phyloP scores from a whole-genome alignment of 2,329 filamentous ascomycete species.

The Monosporascus sp. region DNA sequence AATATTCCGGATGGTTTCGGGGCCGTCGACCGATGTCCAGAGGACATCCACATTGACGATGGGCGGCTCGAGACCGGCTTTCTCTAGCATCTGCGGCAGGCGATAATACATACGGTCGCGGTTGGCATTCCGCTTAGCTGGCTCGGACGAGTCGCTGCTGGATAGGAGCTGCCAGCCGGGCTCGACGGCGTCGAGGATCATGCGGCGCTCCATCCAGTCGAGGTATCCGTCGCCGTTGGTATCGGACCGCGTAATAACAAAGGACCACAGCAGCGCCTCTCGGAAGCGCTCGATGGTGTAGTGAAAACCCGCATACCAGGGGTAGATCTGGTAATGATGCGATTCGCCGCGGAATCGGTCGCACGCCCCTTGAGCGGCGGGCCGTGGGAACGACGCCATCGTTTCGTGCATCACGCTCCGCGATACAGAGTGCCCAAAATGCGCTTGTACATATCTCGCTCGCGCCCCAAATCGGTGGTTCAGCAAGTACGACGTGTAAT shows the following conservation, averaged over 20 bases:
- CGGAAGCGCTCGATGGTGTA: conserved; percentile 39
- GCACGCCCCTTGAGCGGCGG: conserved; percentile 32
- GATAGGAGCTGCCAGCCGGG: too few species aligned
- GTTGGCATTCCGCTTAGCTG: conserved; percentile 22
- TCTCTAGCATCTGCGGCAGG: conserved; percentile 27
- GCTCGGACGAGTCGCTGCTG: too few species aligned
- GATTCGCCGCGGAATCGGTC: conserved; percentile 38
- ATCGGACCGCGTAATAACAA: too few species aligned
- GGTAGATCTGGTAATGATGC: conserved; percentile 35
- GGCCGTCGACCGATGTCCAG: conserved; percentile 39
- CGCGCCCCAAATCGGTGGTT: conserved; percentile 40
- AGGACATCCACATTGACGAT: conserved; percentile 34
- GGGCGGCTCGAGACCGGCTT: conserved; percentile 34
- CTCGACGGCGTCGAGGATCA: conserved; percentile 26
- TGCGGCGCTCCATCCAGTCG: background rate
- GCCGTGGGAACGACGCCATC: conserved; percentile 35
- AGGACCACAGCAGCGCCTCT: conserved; percentile 24
- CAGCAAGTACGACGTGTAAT: conserved; percentile 39
- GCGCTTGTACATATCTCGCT: conserved; percentile 37
- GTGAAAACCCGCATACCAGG: conserved; percentile 38
- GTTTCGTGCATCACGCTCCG: conserved; percentile 34
- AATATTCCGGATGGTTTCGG: conserved; percentile 32
- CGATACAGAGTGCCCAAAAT: conserved; percentile 37
- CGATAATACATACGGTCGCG: conserved; percentile 36
- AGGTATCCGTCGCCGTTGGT: too few species aligned